phyloP scores from a whole-genome alignment of 768 basidiomycete species.

The Trametes villosa region DNA sequence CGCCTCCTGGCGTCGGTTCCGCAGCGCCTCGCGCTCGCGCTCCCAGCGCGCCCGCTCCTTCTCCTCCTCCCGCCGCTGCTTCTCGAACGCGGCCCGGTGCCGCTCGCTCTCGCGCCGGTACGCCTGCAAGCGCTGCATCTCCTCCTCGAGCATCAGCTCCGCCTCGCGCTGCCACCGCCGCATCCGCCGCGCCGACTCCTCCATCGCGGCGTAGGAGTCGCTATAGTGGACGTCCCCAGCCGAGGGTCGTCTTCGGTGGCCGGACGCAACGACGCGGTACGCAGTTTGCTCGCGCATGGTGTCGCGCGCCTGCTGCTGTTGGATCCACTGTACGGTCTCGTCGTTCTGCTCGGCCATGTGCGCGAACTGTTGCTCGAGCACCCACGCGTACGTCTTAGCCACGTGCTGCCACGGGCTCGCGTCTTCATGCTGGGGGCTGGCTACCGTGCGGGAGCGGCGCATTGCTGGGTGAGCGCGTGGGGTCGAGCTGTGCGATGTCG shows the following conservation, averaged over 20 bases:
- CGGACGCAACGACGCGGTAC: conserved; percentile 27
- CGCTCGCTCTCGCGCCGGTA: conserved; percentile 28
- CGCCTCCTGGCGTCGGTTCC: conserved; percentile 47
- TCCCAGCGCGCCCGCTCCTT: conserved; percentile 38
- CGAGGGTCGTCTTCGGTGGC: conserved; percentile 5
- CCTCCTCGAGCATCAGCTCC: conserved; percentile 29
- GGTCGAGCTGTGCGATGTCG: conserved; percentile 9
- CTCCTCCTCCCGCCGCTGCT: conserved; percentile 45
- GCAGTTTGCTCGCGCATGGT: conserved; percentile 29
- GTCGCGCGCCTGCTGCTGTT: conserved; percentile 53
- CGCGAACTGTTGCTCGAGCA: conserved; percentile 55
- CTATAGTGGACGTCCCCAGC: conserved; percentile 53
- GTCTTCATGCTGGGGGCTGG: conserved; percentile 8
- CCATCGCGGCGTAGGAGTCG: conserved; percentile 37
- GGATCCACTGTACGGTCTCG: conserved; percentile 69
- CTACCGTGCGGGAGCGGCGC: conserved; percentile 18
- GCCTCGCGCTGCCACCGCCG: conserved; percentile 22
- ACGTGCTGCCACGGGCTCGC: conserved; percentile 28
- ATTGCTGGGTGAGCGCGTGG: conserved; percentile 5
- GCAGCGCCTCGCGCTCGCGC: conserved; percentile 49
- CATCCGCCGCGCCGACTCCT: conserved; percentile 36
- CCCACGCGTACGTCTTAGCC: conserved; percentile 42
- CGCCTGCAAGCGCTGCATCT: conserved; percentile 28
- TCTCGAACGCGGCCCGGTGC: conserved; percentile 39
- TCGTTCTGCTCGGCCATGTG: conserved; percentile 48